A percentile compares a stretch with the other conserved stretches of the same genome.
Evolutionary conservation across 2,329 filamentous ascomycete genomes (phyloP).

Genomic region (Ascochyta fabae): DNA sequence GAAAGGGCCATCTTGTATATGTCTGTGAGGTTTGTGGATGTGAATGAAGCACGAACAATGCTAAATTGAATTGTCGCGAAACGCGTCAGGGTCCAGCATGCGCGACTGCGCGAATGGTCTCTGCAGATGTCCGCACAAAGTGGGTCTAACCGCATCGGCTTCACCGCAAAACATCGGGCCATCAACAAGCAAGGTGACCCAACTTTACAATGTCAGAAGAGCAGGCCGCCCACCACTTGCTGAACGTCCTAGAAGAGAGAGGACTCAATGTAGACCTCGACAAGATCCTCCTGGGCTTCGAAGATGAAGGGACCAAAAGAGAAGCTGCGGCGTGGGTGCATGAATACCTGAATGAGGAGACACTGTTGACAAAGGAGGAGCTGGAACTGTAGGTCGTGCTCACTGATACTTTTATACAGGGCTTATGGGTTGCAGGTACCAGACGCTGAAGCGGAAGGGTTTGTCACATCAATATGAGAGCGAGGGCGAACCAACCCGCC

Average conservation of each 20-base stretch:
- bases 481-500: constrained; percentile 47
- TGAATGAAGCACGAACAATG: neutral
- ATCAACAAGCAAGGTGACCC: constrained; percentile 19
- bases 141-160: constrained; percentile 31
- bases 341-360: constrained; percentile 55
- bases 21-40: neutral
- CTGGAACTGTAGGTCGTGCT: constrained; percentile 51
- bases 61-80: constrained; percentile 23
- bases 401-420: neutral
- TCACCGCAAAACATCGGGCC: constrained; percentile 33
- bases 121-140: constrained; percentile 26
- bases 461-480: constrained; percentile 40
- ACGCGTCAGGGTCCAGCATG: constrained; percentile 33
- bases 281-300: constrained; percentile 57
- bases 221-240: constrained; percentile 50
- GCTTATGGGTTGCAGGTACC: constrained; percentile 33
- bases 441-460: constrained; percentile 42
- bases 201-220: constrained; percentile 41
- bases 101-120: constrained; percentile 42
- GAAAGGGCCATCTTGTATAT: constrained; percentile 37
- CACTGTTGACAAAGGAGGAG: constrained; percentile 58
- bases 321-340: constrained; percentile 55
- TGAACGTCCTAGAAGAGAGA: constrained; percentile 54
- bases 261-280: constrained; percentile 53
- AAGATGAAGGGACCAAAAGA: constrained; percentile 49